Evolutionary conservation across 805 yeast species (phyloP), one percentile per base, ranked within the genome.

Genomic region (Metschnikowia bowlesiae): DNA sequence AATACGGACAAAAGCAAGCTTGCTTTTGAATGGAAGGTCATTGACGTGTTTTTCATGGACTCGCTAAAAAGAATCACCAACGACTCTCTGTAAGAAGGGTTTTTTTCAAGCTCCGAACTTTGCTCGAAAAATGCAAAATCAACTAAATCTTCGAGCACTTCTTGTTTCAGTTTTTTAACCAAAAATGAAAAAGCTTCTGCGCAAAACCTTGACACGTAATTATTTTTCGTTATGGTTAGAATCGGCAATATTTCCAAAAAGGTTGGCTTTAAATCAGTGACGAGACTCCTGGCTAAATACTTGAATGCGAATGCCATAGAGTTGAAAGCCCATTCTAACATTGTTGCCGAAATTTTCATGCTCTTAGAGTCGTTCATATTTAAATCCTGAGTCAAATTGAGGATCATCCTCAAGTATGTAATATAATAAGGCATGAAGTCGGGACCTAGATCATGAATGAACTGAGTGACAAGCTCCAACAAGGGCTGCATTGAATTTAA

Each of bases 161-260:
- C 74, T 0, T 73, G 63, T 26, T 75, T 73, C 53, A 87, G 75
- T 64, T 88, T 88, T 62, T 94, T 81, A 8, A 92, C 71, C 50
- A 92, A 71, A 59, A 87, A 94, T 0, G 97, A 87, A 42, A 92
- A 66, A 0, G 97, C 94, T 66, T 92, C 97, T 0, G 97, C 90
- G 18, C 96, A 83, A 60, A 92, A 94, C 53, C 95, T 76, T 0
- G 88, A 76, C 34, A 91, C 76, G 55, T 85, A 82, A 29, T 81
- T 81, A 57, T 84, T 85, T 49, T 75, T 75, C 4, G 67, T 67
- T 46, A 82, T 68, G 34, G 80, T 79, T 48, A 92, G 70, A 22
- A 89, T 66, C 0, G 95, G 91, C 33, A 81, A 66, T 10, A 90
- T 70, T 4, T 79, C 62, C 33, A 76, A 72, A 63, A 87, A 88